These are phyloP conservation scores for Fraxinus americana DNA, from an alignment of 257 asterid species.

Conservation along the genomic window DNA sequence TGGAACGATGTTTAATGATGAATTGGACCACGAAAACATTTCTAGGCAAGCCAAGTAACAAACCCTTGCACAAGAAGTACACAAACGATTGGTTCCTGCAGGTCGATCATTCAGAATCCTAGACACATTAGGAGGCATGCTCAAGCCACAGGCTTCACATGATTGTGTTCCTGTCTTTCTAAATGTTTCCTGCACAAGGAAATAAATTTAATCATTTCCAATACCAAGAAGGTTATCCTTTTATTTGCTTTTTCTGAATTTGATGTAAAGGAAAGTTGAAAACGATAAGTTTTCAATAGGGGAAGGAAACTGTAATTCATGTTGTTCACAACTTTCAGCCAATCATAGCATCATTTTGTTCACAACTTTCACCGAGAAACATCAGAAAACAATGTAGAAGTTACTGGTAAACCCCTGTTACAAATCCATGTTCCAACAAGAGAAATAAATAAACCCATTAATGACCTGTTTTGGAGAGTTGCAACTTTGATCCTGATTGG, in stretches of 20 bases:
- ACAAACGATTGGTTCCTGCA: conserved; percentile 65
- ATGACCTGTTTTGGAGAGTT: conserved; percentile 46
- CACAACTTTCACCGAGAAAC: conserved; percentile 15
- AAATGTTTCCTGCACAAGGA: conserved; percentile 47
- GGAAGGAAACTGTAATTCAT: no score
- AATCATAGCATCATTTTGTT: not conserved
- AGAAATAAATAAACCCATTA: not conserved
- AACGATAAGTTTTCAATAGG: no score
- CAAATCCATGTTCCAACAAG: conserved; percentile 8
- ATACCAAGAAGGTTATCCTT: conserved; percentile 14
- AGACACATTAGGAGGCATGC: conserved; percentile 51
- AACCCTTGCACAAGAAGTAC: conserved; percentile 92
- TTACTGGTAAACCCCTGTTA: conserved; percentile 10
- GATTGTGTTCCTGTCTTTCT: conserved; percentile 56
- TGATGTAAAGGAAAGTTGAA: no score
- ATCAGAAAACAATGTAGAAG: conserved; percentile 16
- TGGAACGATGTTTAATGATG: not conserved
- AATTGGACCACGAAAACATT: no score
- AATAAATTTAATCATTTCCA: conserved; percentile 11
- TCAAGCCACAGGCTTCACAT: conserved; percentile 83
- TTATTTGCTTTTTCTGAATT: not conserved
- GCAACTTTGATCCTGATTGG: conserved; percentile 59
- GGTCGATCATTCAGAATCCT: conserved; percentile 51
- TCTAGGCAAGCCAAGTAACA: conserved; percentile 35
- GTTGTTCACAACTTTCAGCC: no score